These are phyloP conservation scores for Phlebopus sp. DNA, from an alignment of 1,284 basidiomycete genomes.

Conservation along the genomic window DNA sequence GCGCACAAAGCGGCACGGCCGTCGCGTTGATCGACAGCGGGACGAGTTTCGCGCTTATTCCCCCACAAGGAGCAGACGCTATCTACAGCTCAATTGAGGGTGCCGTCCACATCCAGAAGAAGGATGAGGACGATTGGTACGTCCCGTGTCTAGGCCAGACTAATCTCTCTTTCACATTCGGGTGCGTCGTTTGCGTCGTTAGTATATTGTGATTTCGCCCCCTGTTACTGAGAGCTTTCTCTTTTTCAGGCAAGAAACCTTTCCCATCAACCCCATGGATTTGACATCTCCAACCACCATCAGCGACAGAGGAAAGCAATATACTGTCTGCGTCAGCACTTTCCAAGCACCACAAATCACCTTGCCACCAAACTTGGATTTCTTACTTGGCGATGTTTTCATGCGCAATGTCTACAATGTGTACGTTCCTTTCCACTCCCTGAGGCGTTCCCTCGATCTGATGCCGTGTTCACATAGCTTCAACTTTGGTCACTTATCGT, in stretches of 20 bases:
- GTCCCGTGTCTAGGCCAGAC: constrained; percentile 42
- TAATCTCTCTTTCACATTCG: constrained; percentile 40
- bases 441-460: not conserved
- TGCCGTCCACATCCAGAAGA: constrained; percentile 31
- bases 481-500: constrained; percentile 19
- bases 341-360: constrained; percentile 29
- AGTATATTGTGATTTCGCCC: not conserved
- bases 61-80: constrained; percentile 31
- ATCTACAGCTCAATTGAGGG: constrained; percentile 41
- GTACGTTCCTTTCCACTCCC: constrained; percentile 26
- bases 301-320: constrained; percentile 28
- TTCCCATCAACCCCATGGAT: constrained; percentile 48
- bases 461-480: constrained; percentile 1
- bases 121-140: constrained; percentile 33
- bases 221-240: not conserved
- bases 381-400: constrained; percentile 50
- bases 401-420: constrained; percentile 55
- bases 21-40: constrained; percentile 45
- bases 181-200: constrained; percentile 33
- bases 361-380: constrained; percentile 33
- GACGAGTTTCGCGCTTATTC: constrained; percentile 36
- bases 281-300: constrained; percentile 33
- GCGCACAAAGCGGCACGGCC: constrained; percentile 31
- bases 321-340: constrained; percentile 36
- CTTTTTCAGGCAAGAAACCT: constrained; percentile 32